A percentile compares a stretch with the other conserved stretches of the same genome.
These are phyloP conservation scores for Meripilus lineatus DNA, from an alignment of 1,284 basidiomycete species.

Conservation along the genomic window DNA sequence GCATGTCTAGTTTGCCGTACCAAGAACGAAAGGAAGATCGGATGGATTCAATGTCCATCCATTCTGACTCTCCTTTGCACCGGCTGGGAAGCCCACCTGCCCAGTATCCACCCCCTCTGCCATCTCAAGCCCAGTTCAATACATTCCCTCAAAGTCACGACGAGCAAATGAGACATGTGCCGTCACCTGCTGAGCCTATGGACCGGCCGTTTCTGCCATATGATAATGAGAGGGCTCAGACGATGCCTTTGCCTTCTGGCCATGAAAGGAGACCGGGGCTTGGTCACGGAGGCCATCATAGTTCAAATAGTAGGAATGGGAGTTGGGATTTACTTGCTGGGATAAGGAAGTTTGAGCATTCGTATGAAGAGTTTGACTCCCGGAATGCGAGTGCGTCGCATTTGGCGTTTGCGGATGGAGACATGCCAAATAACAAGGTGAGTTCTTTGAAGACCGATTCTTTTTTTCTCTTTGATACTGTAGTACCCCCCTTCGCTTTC, in stretches of 20 bases:
- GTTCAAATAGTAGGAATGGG: slow-evolving; percentile 16
- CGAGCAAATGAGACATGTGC: slow-evolving; percentile 8
- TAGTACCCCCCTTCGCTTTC: too few species aligned
- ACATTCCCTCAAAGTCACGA: slow-evolving; percentile 3
- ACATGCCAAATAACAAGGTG: slow-evolving; percentile 53
- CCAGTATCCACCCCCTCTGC: slow-evolving; percentile 18
- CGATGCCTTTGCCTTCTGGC: slow-evolving; percentile 10
- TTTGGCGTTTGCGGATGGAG: slow-evolving; percentile 59
- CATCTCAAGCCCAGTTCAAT: slow-evolving; percentile 6
- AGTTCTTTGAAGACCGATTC: slow-evolving; percentile 10
- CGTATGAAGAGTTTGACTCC: slow-evolving; percentile 58
- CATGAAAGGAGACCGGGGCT: too few species aligned
- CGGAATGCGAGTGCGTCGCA: slow-evolving; percentile 48
- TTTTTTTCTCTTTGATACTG: neutral
- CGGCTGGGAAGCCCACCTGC: slow-evolving; percentile 2
- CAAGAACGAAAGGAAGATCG: too few species aligned
- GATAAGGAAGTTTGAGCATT: slow-evolving; percentile 48
- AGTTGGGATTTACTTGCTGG: slow-evolving; percentile 54
- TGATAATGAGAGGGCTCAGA: slow-evolving; percentile 18
- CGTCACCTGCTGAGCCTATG: slow-evolving; percentile 13
- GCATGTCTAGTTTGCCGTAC: too few species aligned
- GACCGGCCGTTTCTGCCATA: slow-evolving; percentile 17
- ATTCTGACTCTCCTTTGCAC: slow-evolving; percentile 15
- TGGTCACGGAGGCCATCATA: too few species aligned
- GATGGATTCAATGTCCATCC: slow-evolving; percentile 12